Evolutionary conservation across 164 flowering plant species (phyloP), one percentile per base, ranked within the genome.

Genomic region (Tetracentron sinense): DNA sequence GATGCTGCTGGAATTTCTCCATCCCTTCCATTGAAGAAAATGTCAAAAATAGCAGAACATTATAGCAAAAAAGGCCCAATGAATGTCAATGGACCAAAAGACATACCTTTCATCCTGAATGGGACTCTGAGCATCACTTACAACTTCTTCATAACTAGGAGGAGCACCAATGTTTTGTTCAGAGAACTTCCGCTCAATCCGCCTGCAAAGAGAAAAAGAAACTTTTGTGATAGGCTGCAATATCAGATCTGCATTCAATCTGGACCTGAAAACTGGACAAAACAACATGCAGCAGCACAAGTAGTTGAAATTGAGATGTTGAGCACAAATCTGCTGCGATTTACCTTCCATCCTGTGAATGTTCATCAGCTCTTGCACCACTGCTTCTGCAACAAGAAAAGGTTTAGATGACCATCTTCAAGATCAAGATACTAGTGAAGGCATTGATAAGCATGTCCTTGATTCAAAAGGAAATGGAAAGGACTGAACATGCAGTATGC

Each of bases 91-190:
- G 22, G 15, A 42, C 30, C 0, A 35, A 54, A 64, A 56, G 19
- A 3, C 31, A 55, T 77, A 95, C 99, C 97, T 88, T 66, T 87
- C 95, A 76, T 76, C 74, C 23, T 78, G 70, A 49, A 62, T 76
- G 47, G 92, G 86, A 66, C 83, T 83, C 49, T 70, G 85, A 60
- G 78, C 73, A 31, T 79, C 85, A 65, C 69, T 75, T 21, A 86
- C 77, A 62, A 83, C 91, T 56, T 88, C 98, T 69, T 95, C 98
- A 75, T 92, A 95, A 70, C 91, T 85, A 63, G 99, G 99, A 61
- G 98, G 96, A 50, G 81, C 90, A 64, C 85, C 87, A 65, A 75
- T 67, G 68, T 82, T 85, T 73, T 84, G 95, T 48, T 88, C 97
- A 68, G 97, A 85, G 72, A 63, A 78, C 66, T 81, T 89, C 38